Evolutionary conservation across 805 yeast genomes (phyloP).

Genomic region (Saccharomycopsis sp.): DNA sequence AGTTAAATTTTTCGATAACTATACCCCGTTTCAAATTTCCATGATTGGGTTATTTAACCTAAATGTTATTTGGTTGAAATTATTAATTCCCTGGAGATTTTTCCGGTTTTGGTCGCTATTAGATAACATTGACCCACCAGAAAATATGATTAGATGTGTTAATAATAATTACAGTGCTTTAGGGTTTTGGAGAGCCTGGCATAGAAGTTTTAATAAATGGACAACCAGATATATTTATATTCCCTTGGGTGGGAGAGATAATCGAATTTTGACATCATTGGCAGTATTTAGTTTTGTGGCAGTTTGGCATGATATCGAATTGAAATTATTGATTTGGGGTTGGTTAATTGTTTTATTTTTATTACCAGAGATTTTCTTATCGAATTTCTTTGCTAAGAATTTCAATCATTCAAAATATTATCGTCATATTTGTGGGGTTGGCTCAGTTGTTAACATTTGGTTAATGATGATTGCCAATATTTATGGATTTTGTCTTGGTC

Average conservation of each 20-base stretch:
- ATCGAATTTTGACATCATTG: constrained; percentile 64
- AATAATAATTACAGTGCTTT: constrained; percentile 86
- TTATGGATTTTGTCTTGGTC: constrained; percentile 89
- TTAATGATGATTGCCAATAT: constrained; percentile 96
- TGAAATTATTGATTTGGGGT: constrained; percentile 86
- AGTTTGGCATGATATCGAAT: constrained; percentile 94
- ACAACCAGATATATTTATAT: constrained; percentile 78
- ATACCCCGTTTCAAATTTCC: constrained; percentile 84
- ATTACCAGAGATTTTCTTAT: constrained; percentile 71
- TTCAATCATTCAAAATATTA: constrained; percentile 51
- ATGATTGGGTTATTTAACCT: constrained; percentile 90
- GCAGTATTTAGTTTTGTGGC: constrained; percentile 94
- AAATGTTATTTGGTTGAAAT: constrained; percentile 85
- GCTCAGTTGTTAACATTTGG: constrained; percentile 88
- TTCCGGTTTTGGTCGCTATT: constrained; percentile 86
- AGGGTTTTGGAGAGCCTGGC: constrained; percentile 99
- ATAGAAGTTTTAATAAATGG: constrained; percentile 87
- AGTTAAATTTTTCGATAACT: constrained; percentile 66
- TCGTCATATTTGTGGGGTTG: constrained; percentile 73
- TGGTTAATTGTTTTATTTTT: constrained; percentile 85
- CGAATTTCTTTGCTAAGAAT: constrained; percentile 27
- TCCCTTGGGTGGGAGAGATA: constrained; percentile 78
- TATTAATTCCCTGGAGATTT: constrained; percentile 91
- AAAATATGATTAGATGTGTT: constrained; percentile 94
- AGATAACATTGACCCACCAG: constrained; percentile 96